Evolutionary conservation across 2,329 filamentous ascomycete genomes (phyloP), one percentile per base, ranked within the genome.

Genomic region (Cladophialophora bantiana): DNA sequence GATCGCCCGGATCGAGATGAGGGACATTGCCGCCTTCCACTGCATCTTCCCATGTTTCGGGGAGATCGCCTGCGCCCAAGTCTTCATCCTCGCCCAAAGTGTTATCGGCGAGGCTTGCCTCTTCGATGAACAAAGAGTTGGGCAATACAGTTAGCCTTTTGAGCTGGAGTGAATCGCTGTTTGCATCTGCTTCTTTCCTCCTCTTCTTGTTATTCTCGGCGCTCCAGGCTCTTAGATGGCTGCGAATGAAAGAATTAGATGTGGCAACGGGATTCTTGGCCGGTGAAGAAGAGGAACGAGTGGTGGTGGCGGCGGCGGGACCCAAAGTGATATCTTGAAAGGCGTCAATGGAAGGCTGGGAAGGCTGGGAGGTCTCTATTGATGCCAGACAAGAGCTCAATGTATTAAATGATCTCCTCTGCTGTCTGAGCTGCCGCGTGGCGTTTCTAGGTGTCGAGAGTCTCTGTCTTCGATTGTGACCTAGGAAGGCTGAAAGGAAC

Each of bases 101-200:
- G n/a, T 62, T 62, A 10, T 66, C 63, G 36, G 63, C 54, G 9
- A 45, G 54, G 40, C 45, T 62, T 31, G 65, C 45, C 15, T 70
- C 68, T 48, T 68, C 67, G 40, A 67, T 65, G 60, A 72, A 73
- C 2, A 73, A 54, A 18, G 71, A 71, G 48, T 73, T 68, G 6
- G 71, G 71, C 26, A 73, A 38, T 3, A 57, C 53, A 15, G 66
- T 59, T 48, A 66, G 34, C 42, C 71, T 59, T 38, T 50, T 36
- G 7, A 61, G 42, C 36, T 38, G 45, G 20, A 26, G 35, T 18
- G 62, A 62, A 13, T 62, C 56, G 7, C 45, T 45, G 48, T 35
- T 10, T 26, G 26, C 53, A 32, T 69, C 66, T 7, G 59, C 69
- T 15, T 50, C 58, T 26, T 65, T 52, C 20, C 35, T 45, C 45